Conservation (phyloP, 768 basidiomycete species). For the Gautieria morchelliformis region DNA sequence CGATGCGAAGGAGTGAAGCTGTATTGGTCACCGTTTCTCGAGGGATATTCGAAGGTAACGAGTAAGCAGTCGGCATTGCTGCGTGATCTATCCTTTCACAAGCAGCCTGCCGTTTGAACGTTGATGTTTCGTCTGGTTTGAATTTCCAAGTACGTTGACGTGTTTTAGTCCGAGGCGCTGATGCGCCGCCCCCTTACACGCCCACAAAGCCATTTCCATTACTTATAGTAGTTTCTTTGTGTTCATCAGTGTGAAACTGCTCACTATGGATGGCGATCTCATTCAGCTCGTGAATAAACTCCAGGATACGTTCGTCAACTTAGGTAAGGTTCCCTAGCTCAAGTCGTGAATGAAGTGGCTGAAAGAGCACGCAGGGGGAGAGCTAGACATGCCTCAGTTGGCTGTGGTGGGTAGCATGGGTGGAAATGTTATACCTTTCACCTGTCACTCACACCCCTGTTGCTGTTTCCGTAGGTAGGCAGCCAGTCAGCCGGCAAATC, state of each 20-base stretch:
- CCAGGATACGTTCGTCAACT: constrained; percentile 85
- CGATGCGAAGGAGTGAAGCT: constrained; percentile 82
- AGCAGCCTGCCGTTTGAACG: neutral
- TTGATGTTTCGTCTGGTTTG: neutral
- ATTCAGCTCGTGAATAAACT: constrained; percentile 93
- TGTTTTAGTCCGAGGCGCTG: neutral
- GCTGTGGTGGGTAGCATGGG: constrained; percentile 55
- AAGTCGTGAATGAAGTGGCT: neutral
- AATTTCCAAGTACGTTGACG: neutral
- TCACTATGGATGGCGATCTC: constrained; percentile 82
- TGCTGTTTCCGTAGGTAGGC: constrained; percentile 53
- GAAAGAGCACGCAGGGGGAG: constrained; percentile 47
- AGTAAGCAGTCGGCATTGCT: constrained; percentile 11
- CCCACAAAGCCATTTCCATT: neutral
- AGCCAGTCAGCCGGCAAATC: constrained; percentile 97
- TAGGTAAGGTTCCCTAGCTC: constrained; percentile 36
- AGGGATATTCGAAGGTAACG: constrained; percentile 20
- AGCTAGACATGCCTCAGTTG: constrained; percentile 88
- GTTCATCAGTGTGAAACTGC: neutral
- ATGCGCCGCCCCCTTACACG: neutral
- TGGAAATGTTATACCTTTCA: neutral
- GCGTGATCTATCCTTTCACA: neutral
- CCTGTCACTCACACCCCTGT: too few relatives aligned
- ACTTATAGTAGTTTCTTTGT: neutral
- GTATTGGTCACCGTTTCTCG: constrained; percentile 73